A percentile compares a stretch with the other conserved stretches of the same genome.
Evolutionary conservation across 495 filamentous ascomycete genomes (phyloP).

Genomic region (Trichoderma reesei): DNA sequence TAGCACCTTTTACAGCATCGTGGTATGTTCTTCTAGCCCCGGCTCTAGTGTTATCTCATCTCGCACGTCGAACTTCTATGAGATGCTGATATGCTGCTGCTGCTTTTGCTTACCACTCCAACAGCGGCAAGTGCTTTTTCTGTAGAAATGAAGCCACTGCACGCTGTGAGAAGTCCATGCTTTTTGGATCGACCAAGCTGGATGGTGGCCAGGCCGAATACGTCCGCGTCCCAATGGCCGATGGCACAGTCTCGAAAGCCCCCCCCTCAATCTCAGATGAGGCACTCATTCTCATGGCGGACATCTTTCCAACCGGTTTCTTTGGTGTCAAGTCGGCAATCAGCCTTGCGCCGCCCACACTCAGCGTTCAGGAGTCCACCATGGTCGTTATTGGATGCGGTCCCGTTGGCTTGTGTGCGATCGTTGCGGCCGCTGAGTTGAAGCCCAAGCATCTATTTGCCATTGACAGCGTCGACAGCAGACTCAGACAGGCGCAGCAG

Average conservation of each 20-base stretch:
- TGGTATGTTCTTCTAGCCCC: conserved; percentile 45
- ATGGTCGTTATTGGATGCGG: conserved; percentile 85
- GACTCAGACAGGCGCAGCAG: conserved; percentile 64
- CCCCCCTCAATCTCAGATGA: conserved; percentile 67
- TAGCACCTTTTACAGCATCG: conserved; percentile 77
- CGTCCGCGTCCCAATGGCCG: conserved; percentile 76
- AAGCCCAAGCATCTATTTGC: conserved; percentile 75
- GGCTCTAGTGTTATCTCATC: conserved; percentile 4
- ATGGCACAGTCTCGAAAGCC: conserved; percentile 69
- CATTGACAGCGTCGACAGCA: conserved; percentile 69
- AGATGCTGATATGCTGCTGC: not conserved
- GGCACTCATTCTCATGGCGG: conserved; percentile 78
- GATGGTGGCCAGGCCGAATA: conserved; percentile 91
- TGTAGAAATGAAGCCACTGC: conserved; percentile 75
- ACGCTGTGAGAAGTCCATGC: conserved; percentile 60
- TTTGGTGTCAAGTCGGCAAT: conserved; percentile 85
- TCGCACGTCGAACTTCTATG: not conserved
- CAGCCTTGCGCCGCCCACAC: conserved; percentile 48
- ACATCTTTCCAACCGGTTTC: conserved; percentile 81
- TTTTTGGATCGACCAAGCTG: conserved; percentile 65
- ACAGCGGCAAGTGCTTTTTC: conserved; percentile 78
- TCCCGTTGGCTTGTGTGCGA: conserved; percentile 77
- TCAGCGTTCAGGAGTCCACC: conserved; percentile 52
- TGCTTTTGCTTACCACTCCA: not conserved
- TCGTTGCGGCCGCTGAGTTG: conserved; percentile 73